A percentile compares a stretch with the other conserved stretches of the same genome.
Evolutionary conservation across 2,329 filamentous ascomycete species (phyloP).

Genomic region (Alternaria novae-zelandiae): DNA sequence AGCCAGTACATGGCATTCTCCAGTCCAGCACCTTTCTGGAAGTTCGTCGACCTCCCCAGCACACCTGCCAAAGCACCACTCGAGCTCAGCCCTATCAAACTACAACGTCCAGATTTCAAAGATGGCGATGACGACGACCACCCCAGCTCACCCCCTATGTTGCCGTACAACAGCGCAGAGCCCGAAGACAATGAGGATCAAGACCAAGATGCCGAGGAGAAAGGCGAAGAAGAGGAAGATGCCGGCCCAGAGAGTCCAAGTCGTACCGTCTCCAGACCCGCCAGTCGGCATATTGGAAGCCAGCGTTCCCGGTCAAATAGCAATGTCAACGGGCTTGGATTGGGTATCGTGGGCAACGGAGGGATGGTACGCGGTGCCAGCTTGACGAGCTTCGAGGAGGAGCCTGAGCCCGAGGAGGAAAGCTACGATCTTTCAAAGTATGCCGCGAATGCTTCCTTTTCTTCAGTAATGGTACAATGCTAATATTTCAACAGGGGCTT

Average conservation of each 20-base stretch:
- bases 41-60: conserved; percentile 77
- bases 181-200: conserved; percentile 42
- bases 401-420: conserved; percentile 53
- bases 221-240: conserved; percentile 44
- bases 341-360: conserved; percentile 28
- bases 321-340: conserved; percentile 35
- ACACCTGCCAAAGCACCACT: conserved; percentile 64
- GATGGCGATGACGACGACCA: conserved; percentile 41
- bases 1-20: conserved; percentile 87
- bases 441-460: conserved; percentile 21
- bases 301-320: conserved; percentile 41
- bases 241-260: conserved; percentile 43
- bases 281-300: conserved; percentile 38
- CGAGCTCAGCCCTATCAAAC: conserved; percentile 46
- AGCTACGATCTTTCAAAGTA: conserved; percentile 59
- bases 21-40: conserved; percentile 87
- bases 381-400: conserved; percentile 46
- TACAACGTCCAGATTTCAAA: conserved; percentile 39
- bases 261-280: conserved; percentile 44
- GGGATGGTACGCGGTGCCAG: conserved; percentile 47
- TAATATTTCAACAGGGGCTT: conserved; percentile 51
- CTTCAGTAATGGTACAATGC: neutral
- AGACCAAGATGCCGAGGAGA: conserved; percentile 39
- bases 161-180: conserved; percentile 33
- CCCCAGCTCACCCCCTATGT: conserved; percentile 44